Evolutionary conservation across 768 basidiomycete genomes (phyloP).

Genomic region (Mycena capillaripes): DNA sequence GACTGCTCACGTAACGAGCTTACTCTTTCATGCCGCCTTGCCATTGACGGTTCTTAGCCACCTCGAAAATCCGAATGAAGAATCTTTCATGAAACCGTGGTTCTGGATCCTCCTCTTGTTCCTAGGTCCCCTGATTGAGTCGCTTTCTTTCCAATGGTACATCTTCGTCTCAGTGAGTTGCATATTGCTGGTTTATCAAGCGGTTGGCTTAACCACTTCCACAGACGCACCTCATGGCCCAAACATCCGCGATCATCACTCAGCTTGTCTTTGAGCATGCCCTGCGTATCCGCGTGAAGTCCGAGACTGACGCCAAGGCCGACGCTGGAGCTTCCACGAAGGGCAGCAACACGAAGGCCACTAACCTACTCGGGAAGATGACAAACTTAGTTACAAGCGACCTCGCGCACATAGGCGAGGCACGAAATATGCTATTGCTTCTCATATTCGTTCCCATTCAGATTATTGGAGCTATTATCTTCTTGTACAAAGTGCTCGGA

Average conservation of each 20-base stretch:
- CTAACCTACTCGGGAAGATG: slow-evolving; percentile 78
- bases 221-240: slow-evolving; percentile 63
- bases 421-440: slow-evolving; percentile 14
- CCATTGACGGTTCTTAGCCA: slow-evolving; percentile 53
- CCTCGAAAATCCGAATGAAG: slow-evolving; percentile 66
- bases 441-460: slow-evolving; percentile 52
- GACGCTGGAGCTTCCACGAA: slow-evolving; percentile 17
- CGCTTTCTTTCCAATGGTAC: slow-evolving; percentile 69
- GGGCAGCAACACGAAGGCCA: too few species aligned
- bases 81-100: slow-evolving; percentile 71
- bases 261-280: slow-evolving; percentile 61
- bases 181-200: slow-evolving; percentile 12
- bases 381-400: slow-evolving; percentile 84
- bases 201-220: slow-evolving; percentile 53
- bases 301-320: slow-evolving; percentile 43
- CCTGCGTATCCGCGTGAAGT: slow-evolving; percentile 75
- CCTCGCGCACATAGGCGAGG: slow-evolving; percentile 38
- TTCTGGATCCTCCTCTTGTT: slow-evolving; percentile 75
- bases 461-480: slow-evolving; percentile 52
- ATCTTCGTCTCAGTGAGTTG: slow-evolving; percentile 57
- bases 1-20: slow-evolving; percentile 52
- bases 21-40: neutral
- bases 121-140: slow-evolving; percentile 58
- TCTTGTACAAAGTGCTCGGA: slow-evolving; percentile 62
- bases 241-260: slow-evolving; percentile 59